phyloP scores from a whole-genome alignment of 2,329 filamentous ascomycete species.

The Diaporthe sp. region DNA sequence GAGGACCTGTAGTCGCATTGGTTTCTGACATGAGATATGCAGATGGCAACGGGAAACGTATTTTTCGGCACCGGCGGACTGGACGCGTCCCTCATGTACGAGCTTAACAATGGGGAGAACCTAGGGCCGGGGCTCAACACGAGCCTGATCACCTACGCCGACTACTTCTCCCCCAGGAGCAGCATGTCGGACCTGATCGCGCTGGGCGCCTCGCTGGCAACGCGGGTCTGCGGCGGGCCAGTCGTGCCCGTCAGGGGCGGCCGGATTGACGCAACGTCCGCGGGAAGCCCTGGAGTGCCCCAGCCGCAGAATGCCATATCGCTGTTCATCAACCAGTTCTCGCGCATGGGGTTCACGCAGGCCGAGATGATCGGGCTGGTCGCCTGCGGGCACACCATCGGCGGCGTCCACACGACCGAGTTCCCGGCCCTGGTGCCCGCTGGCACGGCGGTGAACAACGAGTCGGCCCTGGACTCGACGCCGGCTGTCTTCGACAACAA shows the following conservation, averaged over 20 bases:
- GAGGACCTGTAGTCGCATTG: not conserved
- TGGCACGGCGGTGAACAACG: constrained; percentile 54
- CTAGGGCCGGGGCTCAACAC: constrained; percentile 64
- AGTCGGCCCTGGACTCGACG: constrained; percentile 58
- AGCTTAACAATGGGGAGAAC: constrained; percentile 66
- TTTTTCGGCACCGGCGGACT: constrained; percentile 62
- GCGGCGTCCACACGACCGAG: constrained; percentile 65
- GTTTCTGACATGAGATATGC: not conserved
- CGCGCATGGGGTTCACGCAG: constrained; percentile 65
- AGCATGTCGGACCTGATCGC: constrained; percentile 69
- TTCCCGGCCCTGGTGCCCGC: constrained; percentile 63
- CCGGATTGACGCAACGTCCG: constrained; percentile 62
- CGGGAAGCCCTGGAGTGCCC: constrained; percentile 62
- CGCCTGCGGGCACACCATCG: constrained; percentile 71
- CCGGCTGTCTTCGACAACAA: constrained; percentile 64
- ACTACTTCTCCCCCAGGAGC: constrained; percentile 61
- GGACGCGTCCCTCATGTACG: constrained; percentile 70
- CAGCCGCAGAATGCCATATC: constrained; percentile 64
- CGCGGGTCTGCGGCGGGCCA: constrained; percentile 69
- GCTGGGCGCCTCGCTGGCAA: constrained; percentile 66
- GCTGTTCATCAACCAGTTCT: constrained; percentile 65
- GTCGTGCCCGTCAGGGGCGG: constrained; percentile 63
- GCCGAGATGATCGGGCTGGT: constrained; percentile 69
- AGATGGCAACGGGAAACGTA: constrained; percentile 63
- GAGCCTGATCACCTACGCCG: constrained; percentile 64